Conservation (phyloP, 108 stramenopile genomes). For the Fistulifera pelliculosa region DNA sequence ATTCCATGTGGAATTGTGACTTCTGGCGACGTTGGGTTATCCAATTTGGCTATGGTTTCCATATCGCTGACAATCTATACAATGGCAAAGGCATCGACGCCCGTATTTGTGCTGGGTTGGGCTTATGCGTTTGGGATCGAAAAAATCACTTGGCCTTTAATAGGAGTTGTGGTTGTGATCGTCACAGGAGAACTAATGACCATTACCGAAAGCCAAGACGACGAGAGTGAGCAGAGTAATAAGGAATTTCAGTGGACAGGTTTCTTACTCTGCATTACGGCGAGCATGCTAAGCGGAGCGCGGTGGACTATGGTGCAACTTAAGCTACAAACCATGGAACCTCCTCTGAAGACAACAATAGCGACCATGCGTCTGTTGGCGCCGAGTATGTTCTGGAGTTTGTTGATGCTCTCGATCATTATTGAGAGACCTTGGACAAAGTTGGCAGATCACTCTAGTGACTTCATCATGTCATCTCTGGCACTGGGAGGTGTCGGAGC, state of each 20-base stretch:
- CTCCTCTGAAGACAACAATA: constrained; percentile 68
- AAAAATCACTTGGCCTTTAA: constrained; percentile 60
- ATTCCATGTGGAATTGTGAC: constrained; percentile 81
- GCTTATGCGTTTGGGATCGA: constrained; percentile 79
- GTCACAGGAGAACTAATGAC: constrained; percentile 70
- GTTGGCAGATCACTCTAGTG: constrained; percentile 19
- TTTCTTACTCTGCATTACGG: constrained; percentile 58
- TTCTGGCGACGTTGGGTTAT: constrained; percentile 67
- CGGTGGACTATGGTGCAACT: constrained; percentile 84
- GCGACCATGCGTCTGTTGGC: constrained; percentile 74
- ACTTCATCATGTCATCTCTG: constrained; percentile 21
- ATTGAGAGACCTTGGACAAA: constrained; percentile 59
- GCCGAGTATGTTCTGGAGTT: constrained; percentile 66
- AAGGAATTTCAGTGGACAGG: constrained; percentile 34
- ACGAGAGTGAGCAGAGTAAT: constrained; percentile 33
- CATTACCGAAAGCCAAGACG: constrained; percentile 59
- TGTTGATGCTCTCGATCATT: constrained; percentile 53
- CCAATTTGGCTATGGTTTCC: constrained; percentile 66
- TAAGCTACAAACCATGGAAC: constrained; percentile 69
- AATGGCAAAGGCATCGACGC: constrained; percentile 81
- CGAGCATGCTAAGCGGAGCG: constrained; percentile 59
- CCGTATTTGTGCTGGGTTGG: constrained; percentile 74
- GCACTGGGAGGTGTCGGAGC: constrained; percentile 60
- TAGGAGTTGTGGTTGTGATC: constrained; percentile 59
- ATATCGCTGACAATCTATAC: constrained; percentile 84